Evolutionary conservation across 225 moss, liverwort and hornwort species (phyloP).

Genomic region (Anthoceros angustus): DNA sequence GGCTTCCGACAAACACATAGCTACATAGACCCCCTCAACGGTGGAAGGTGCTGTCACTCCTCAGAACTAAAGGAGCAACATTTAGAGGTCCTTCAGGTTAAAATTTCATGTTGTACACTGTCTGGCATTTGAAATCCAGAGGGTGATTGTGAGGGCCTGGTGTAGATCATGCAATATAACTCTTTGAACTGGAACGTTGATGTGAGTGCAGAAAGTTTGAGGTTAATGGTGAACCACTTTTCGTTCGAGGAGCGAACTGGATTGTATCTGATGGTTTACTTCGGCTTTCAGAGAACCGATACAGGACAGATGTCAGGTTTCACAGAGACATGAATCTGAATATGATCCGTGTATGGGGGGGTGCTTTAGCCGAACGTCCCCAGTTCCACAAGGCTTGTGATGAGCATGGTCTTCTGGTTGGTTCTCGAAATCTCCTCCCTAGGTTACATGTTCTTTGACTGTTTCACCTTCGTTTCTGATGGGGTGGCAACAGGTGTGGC

Average conservation of each 20-base stretch:
- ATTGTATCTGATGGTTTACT: constrained; percentile 87
- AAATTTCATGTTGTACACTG: not conserved
- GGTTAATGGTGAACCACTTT: constrained; percentile 73
- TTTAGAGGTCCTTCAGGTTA: too few relatives aligned
- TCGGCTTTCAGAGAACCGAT: constrained; percentile 72
- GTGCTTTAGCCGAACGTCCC: constrained; percentile 86
- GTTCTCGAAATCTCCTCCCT: not conserved
- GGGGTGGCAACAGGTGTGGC: constrained; percentile 94
- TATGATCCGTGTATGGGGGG: constrained; percentile 90
- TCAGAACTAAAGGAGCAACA: too few relatives aligned
- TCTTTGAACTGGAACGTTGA: too few relatives aligned
- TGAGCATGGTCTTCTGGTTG: constrained; percentile 72
- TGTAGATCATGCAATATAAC: too few relatives aligned
- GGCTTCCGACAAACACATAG: too few relatives aligned
- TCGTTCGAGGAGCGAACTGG: constrained; percentile 86
- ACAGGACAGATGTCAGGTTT: constrained; percentile 70
- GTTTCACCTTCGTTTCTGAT: not conserved
- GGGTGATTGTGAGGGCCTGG: not conserved
- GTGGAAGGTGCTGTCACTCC: too few relatives aligned
- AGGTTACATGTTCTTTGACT: not conserved
- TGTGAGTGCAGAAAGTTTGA: constrained; percentile 38
- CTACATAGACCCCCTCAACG: too few relatives aligned
- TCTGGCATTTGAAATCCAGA: not conserved
- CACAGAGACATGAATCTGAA: constrained; percentile 98
- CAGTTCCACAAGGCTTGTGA: constrained; percentile 79